These are phyloP conservation scores for Epichloe baconii DNA, from an alignment of 2,329 filamentous ascomycete species.

Conservation along the genomic window DNA sequence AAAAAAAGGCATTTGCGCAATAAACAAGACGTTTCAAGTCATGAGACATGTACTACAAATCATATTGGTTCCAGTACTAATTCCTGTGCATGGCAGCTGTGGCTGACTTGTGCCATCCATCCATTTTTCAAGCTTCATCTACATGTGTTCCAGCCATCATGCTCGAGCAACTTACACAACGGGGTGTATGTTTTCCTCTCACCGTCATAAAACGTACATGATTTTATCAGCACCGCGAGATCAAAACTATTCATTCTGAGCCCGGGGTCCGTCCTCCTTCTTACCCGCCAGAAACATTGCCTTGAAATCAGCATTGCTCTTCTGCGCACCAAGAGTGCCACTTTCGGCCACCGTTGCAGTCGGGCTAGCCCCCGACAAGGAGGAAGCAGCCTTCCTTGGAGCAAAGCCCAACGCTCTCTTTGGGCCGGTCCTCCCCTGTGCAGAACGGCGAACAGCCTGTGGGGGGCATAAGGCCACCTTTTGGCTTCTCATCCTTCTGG, in stretches of 20 bases:
- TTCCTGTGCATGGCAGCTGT: too few species aligned
- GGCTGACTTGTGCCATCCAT: too few species aligned
- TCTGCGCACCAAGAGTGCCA: slow-evolving; percentile 17
- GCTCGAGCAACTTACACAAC: too few species aligned
- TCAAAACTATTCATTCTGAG: neutral
- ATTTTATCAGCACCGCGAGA: too few species aligned
- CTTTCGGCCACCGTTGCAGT: slow-evolving; percentile 14
- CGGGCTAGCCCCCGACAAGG: slow-evolving; percentile 5
- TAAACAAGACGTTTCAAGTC: too few species aligned
- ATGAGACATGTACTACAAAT: too few species aligned
- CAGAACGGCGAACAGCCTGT: slow-evolving; percentile 28
- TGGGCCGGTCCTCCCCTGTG: slow-evolving; percentile 24
- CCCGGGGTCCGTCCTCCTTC: slow-evolving; percentile 4
- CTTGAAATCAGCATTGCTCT: slow-evolving; percentile 47
- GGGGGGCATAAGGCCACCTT: slow-evolving; percentile 28
- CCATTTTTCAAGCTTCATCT: too few species aligned
- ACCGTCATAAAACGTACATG: too few species aligned
- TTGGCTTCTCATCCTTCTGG: slow-evolving; percentile 7
- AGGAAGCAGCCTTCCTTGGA: slow-evolving; percentile 12
- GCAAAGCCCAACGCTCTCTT: slow-evolving; percentile 33
- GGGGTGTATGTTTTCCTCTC: too few species aligned
- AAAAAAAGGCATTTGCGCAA: neutral
- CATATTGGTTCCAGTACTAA: too few species aligned
- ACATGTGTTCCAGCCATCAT: too few species aligned
- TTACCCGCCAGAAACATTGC: slow-evolving; percentile 30